Conservation (phyloP, 345 rosid species). For the Bruguiera gymnorhiza region DNA sequence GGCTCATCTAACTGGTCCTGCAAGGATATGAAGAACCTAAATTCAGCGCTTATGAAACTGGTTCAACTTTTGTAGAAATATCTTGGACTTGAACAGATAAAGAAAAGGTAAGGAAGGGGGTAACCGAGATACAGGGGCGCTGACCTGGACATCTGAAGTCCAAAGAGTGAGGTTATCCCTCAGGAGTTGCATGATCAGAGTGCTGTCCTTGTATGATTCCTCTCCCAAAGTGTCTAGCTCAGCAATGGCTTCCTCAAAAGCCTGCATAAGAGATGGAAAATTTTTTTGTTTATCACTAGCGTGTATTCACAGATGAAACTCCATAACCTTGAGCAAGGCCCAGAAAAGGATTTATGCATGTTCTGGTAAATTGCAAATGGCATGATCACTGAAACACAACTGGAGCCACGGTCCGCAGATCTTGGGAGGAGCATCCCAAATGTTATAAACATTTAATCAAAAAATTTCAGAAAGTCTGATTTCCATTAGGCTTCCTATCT, state of each 20-base stretch:
- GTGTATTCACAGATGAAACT: not conserved
- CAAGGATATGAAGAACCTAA: slow-evolving; percentile 3
- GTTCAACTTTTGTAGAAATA: not conserved
- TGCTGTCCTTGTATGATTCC: slow-evolving; percentile 99
- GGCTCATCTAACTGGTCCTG: slow-evolving; percentile 85
- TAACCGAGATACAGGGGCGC: not conserved
- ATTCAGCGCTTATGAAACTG: no score
- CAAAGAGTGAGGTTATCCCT: slow-evolving; percentile 96
- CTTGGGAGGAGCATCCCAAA: not conserved
- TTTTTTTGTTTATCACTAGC: not conserved
- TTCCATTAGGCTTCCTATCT: no score
- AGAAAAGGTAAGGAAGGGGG: not conserved
- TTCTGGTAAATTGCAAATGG: not conserved
- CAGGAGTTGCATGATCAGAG: slow-evolving; percentile 92
- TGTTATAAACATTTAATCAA: not conserved
- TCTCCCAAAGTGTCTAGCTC: slow-evolving; percentile 90
- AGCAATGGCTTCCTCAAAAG: slow-evolving; percentile 95
- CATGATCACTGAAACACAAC: not conserved
- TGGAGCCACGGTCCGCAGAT: not conserved
- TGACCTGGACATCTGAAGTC: slow-evolving; percentile 95
- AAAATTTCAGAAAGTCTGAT: no score
- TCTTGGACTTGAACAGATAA: not conserved
- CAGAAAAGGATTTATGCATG: not conserved
- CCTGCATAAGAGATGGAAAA: slow-evolving; percentile 35
- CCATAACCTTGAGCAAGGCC: not conserved